phyloP scores from a whole-genome alignment of 345 rosid genomes.

The Garcia nutans region DNA sequence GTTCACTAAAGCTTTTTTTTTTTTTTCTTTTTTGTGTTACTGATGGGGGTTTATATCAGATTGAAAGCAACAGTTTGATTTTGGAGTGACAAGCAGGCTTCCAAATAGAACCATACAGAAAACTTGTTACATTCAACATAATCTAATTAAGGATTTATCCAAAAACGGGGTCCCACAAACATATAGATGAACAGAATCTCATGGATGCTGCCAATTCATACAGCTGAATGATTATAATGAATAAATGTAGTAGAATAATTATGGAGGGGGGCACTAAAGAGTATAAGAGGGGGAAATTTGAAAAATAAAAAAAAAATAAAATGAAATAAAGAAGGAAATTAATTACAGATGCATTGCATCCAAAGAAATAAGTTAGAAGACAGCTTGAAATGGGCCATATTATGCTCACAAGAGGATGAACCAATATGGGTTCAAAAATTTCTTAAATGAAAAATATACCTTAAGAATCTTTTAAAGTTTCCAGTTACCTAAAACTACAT shows the following conservation, averaged over 20 bases:
- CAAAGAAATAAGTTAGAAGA: conserved; percentile 24
- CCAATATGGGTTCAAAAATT: conserved; percentile 35
- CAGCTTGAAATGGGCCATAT: conserved; percentile 51
- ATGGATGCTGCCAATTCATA: conserved; percentile 37
- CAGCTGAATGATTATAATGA: conserved; percentile 35
- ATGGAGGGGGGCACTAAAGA: background rate
- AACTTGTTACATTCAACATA: conserved; percentile 5
- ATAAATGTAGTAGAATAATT: conserved; percentile 3
- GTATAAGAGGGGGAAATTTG: too few relatives aligned
- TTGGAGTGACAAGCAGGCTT: conserved; percentile 15
- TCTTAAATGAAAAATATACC: conserved; percentile 23
- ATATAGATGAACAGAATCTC: conserved; percentile 30
- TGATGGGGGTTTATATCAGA: conserved; percentile 9
- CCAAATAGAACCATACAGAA: conserved; percentile 13
- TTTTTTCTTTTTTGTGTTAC: background rate
- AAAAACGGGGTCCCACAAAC: conserved; percentile 26
- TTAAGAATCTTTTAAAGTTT: conserved; percentile 17
- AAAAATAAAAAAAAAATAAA: background rate
- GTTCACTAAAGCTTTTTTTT: background rate
- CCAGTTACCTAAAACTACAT: background rate
- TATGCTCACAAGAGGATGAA: conserved; percentile 37
- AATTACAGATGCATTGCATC: conserved; percentile 41
- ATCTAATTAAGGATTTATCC: conserved; percentile 13
- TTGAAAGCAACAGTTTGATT: conserved; percentile 2
- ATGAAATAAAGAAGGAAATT: background rate